A percentile compares a stretch with the other conserved stretches of the same genome.
Conservation (phyloP, 164 flowering plant species). For the Macadamia integrifolia region DNA sequence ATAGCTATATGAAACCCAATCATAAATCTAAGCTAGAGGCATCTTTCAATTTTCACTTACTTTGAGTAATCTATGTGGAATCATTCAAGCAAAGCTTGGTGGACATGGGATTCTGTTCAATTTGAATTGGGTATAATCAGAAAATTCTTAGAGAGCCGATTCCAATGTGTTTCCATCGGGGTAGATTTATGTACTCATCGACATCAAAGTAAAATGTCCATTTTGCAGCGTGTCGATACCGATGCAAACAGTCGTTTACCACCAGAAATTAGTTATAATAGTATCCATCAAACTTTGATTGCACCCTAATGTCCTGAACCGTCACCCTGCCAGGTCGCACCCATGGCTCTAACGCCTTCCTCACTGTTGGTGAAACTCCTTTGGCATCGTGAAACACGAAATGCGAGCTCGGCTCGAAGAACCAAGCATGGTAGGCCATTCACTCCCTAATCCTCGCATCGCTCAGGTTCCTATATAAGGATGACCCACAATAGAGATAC, state of each 20-base stretch:
- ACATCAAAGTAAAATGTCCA: slow-evolving; percentile 70
- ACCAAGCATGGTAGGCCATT: slow-evolving; percentile 72
- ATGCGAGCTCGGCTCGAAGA: slow-evolving; percentile 52
- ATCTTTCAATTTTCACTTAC: slow-evolving; percentile 7
- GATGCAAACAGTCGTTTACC: slow-evolving; percentile 61
- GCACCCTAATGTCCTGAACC: slow-evolving; percentile 50
- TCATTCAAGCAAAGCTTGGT: slow-evolving; percentile 50
- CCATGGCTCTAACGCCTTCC: slow-evolving; percentile 59
- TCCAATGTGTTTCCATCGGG: slow-evolving; percentile 33
- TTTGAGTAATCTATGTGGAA: slow-evolving; percentile 27
- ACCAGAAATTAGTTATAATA: slow-evolving; percentile 60
- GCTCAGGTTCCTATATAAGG: slow-evolving; percentile 49
- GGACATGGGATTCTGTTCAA: slow-evolving; percentile 70
- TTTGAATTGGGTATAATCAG: slow-evolving; percentile 52
- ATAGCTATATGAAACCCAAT: no score
- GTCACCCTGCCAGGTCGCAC: slow-evolving; percentile 45
- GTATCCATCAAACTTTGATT: slow-evolving; percentile 51
- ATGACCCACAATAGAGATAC: slow-evolving; percentile 65
- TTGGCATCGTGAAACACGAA: slow-evolving; percentile 70
- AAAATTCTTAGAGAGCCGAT: slow-evolving; percentile 40
- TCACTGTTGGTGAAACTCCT: slow-evolving; percentile 44
- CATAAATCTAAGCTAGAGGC: no score
- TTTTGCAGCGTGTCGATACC: slow-evolving; percentile 44
- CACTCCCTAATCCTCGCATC: slow-evolving; percentile 52
- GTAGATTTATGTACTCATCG: slow-evolving; percentile 64